These are phyloP conservation scores for Thraustochytrium striatum DNA, from an alignment of 352 stramenopile genomes.

Conservation along the genomic window DNA sequence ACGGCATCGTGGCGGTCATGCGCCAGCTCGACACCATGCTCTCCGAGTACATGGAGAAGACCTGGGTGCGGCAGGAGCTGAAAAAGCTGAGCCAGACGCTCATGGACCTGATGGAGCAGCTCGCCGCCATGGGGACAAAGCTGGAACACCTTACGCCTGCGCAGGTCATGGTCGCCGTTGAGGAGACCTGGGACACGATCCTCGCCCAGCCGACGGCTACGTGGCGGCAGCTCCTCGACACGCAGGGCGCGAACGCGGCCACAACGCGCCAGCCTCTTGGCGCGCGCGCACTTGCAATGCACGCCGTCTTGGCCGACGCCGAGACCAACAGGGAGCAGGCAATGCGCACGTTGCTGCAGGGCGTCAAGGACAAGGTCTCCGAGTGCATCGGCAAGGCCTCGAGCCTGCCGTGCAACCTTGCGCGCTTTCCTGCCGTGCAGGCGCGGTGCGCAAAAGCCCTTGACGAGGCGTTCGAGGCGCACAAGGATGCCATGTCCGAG, in stretches of 20 bases:
- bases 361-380: neutral
- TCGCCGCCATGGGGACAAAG: neutral
- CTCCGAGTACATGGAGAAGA: slow-evolving; percentile 51
- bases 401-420: neutral
- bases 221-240: neutral
- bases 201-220: neutral
- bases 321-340: neutral
- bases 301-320: neutral
- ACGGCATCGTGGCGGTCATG: slow-evolving; percentile 53
- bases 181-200: neutral
- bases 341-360: neutral
- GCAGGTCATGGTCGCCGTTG: neutral
- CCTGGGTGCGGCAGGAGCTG: slow-evolving; percentile 53
- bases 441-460: no score
- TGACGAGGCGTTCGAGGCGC: no score
- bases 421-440: neutral
- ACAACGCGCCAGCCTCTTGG: neutral
- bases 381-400: neutral
- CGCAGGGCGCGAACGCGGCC: neutral
- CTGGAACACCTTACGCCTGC: neutral
- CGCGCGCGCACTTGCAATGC: neutral
- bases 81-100: neutral
- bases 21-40: slow-evolving; percentile 58
- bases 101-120: neutral
- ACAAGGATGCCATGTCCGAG: no score